A percentile compares a stretch with the other conserved stretches of the same genome.
phyloP scores from a whole-genome alignment of 768 basidiomycete genomes.

The Trametes elegans region DNA sequence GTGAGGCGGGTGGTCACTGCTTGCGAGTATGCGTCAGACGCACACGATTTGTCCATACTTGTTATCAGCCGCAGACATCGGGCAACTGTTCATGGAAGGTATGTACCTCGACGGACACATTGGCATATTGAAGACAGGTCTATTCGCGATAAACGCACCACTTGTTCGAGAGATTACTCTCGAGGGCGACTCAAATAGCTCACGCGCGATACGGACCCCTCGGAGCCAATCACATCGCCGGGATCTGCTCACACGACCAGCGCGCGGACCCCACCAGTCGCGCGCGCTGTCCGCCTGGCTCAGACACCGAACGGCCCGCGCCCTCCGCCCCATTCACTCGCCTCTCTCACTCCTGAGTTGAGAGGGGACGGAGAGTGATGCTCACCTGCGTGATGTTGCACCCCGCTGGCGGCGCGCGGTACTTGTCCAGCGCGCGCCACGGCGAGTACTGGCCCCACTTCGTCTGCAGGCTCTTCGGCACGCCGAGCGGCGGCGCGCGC shows the following conservation, averaged over 20 bases:
- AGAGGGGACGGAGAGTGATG: not conserved
- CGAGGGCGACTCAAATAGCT: no score
- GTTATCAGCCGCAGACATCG: no score
- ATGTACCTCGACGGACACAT: no score
- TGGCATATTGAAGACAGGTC: no score
- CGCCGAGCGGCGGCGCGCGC: conserved; percentile 15
- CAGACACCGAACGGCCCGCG: not conserved
- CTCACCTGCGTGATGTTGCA: conserved; percentile 59
- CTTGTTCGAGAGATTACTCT: no score
- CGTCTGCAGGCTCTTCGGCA: conserved; percentile 12
- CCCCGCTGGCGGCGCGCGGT: conserved; percentile 42
- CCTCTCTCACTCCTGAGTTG: not conserved
- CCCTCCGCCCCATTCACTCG: not conserved
- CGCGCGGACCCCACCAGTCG: not conserved
- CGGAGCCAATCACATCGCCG: not conserved
- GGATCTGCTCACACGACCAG: conserved; percentile 1
- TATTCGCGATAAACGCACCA: no score
- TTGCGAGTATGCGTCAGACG: not conserved
- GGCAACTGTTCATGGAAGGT: no score
- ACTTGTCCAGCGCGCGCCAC: conserved; percentile 47
- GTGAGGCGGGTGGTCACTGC: not conserved
- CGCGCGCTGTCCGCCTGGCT: not conserved
- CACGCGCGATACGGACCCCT: no score
- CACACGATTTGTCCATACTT: no score
- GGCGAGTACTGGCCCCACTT: conserved; percentile 65